These are phyloP conservation scores for Madurella mycetomatis DNA, from an alignment of 2,329 filamentous ascomycete species.

Conservation along the genomic window DNA sequence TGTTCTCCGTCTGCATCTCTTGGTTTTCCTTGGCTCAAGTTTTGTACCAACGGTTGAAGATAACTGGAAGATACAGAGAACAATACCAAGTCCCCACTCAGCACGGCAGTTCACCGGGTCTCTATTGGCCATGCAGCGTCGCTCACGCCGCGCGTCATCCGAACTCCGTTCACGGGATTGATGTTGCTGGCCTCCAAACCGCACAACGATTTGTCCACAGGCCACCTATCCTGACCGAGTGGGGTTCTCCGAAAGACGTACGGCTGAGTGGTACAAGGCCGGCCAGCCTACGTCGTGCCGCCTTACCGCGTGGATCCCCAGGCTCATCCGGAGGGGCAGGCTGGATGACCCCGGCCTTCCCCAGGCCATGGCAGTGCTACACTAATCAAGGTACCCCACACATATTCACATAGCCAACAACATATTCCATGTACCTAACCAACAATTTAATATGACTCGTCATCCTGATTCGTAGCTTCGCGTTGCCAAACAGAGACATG, in stretches of 20 bases:
- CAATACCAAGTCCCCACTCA: too few relatives aligned
- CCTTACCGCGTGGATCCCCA: neutral
- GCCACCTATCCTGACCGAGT: neutral
- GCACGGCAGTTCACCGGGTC: too few relatives aligned
- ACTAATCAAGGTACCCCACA: neutral
- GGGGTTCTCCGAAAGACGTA: neutral
- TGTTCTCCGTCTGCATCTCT: too few relatives aligned
- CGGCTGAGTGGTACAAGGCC: neutral
- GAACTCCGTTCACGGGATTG: too few relatives aligned
- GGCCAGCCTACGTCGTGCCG: neutral
- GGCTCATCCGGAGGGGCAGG: neutral
- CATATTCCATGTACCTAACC: neutral
- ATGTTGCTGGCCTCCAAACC: neutral
- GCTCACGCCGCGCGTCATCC: too few relatives aligned
- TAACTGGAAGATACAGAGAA: too few relatives aligned
- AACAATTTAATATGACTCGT: too few relatives aligned
- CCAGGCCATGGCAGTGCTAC: neutral
- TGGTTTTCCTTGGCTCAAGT: too few relatives aligned
- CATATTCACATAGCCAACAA: neutral
- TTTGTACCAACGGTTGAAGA: too few relatives aligned
- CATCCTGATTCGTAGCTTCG: too few relatives aligned
- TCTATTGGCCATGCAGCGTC: too few relatives aligned
- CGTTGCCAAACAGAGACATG: neutral
- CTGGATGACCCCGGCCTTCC: neutral
- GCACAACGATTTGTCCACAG: neutral